Percentiles rank a stretch among this genome's conserved stretches.
These are phyloP conservation scores for Talaromyces pinophilus DNA, from an alignment of 2,329 filamentous ascomycete species.

Conservation along the genomic window DNA sequence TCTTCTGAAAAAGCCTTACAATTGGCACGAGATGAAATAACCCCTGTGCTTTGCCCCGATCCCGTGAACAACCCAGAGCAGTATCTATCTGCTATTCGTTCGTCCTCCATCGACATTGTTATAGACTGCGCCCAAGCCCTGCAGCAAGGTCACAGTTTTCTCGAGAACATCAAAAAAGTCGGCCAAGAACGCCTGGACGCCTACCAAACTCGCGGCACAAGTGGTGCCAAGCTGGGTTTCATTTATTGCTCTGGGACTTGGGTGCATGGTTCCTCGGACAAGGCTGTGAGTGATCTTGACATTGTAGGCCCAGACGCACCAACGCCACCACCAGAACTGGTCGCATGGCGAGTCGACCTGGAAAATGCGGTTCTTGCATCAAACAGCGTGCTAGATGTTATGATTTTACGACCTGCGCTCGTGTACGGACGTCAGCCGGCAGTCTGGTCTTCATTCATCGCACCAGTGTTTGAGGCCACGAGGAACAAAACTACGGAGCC, in stretches of 20 bases:
- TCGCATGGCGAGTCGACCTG: conserved; percentile 36
- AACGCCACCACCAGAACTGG: conserved; percentile 28
- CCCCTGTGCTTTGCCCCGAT: conserved; percentile 32
- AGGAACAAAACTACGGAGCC: conserved; percentile 23
- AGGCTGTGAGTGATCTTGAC: conserved; percentile 34
- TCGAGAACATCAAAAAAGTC: conserved; percentile 24
- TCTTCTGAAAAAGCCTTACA: conserved; percentile 34
- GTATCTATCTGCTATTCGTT: conserved; percentile 28
- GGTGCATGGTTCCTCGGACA: conserved; percentile 38
- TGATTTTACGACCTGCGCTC: conserved; percentile 37
- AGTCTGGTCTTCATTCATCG: conserved; percentile 34
- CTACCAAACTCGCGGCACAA: conserved; percentile 26
- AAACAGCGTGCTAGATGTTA: conserved; percentile 36
- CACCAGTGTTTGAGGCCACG: conserved; percentile 31
- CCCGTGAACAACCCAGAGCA: conserved; percentile 27
- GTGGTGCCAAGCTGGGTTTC: conserved; percentile 40
- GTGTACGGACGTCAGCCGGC: conserved; percentile 40
- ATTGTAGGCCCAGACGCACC: conserved; percentile 29
- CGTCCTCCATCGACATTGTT: conserved; percentile 37
- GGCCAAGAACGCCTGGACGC: conserved; percentile 27
- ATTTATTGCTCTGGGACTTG: conserved; percentile 43
- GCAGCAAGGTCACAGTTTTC: conserved; percentile 28
- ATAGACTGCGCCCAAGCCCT: conserved; percentile 36
- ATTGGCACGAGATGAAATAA: conserved; percentile 37
- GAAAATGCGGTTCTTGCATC: conserved; percentile 38